Conservation (phyloP, 129 eudicot genomes). For the Tanacetum coccineum region DNA sequence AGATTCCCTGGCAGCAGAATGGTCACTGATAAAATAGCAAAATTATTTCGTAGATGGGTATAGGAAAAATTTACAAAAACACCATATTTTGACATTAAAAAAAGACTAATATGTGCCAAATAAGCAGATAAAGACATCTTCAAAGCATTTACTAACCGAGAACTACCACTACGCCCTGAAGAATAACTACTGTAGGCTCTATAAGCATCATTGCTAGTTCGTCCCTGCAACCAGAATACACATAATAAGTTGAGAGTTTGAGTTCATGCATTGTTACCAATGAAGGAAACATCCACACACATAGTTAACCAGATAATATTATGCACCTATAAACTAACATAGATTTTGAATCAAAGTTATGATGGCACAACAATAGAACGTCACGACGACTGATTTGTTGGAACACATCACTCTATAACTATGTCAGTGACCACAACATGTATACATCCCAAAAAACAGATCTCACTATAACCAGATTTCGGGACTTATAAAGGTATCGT, state of each 20-base stretch:
- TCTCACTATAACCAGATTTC: not conserved
- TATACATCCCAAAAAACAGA: not conserved
- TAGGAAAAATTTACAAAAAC: not conserved
- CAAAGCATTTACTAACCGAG: conserved; percentile 45
- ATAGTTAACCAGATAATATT: not conserved
- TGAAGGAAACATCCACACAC: not conserved
- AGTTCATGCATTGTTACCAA: not conserved
- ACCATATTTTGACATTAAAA: not conserved
- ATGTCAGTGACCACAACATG: conserved; percentile 1
- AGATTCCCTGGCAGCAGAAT: too few relatives aligned
- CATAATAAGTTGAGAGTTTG: not conserved
- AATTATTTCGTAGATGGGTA: too few relatives aligned
- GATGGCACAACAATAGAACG: not conserved
- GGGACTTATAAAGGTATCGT: not conserved
- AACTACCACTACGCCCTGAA: conserved; percentile 61
- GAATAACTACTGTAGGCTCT: conserved; percentile 63
- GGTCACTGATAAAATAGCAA: too few relatives aligned
- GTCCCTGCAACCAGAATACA: conserved; percentile 37
- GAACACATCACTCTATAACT: not conserved
- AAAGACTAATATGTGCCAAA: not conserved
- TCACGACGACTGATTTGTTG: not conserved
- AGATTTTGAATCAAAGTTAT: not conserved
- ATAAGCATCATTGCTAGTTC: conserved; percentile 40
- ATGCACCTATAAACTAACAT: not conserved
- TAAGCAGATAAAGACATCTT: not conserved